Evolutionary conservation across 371 early-diverging fungal species (phyloP).

Genomic region (Enterospora canceri): DNA sequence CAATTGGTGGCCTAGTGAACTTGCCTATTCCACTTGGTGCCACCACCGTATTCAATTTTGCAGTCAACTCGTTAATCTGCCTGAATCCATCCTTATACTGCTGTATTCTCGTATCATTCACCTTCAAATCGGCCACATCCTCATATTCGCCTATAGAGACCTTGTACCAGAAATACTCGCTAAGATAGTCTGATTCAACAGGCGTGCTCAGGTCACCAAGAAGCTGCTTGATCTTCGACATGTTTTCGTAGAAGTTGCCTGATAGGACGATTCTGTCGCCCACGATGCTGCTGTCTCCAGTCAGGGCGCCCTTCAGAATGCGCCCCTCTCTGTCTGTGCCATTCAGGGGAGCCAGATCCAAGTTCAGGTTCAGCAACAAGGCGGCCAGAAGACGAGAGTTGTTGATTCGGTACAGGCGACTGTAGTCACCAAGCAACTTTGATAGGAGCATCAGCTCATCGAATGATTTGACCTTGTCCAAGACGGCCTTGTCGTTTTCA

Average conservation of each 20-base stretch:
- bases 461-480: neutral
- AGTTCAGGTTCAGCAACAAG: neutral
- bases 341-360: neutral
- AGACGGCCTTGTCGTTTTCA: neutral
- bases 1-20: neutral
- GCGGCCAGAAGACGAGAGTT: slow-evolving; percentile 4
- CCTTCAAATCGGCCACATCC: slow-evolving; percentile 1
- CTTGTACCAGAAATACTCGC: slow-evolving; percentile 28
- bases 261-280: neutral
- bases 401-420: neutral
- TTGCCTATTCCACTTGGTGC: neutral
- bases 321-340: neutral
- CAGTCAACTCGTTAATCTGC: too few relatives aligned
- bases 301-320: slow-evolving; percentile 2
- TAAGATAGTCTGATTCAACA: neutral
- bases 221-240: neutral
- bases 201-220: neutral
- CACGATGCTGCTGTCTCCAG: neutral
- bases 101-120: neutral
- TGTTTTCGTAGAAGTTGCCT: neutral
- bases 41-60: neutral
- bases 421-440: neutral
- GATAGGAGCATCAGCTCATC: neutral
- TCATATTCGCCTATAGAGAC: slow-evolving; percentile 1
- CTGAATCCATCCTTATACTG: neutral